phyloP scores from a whole-genome alignment of 2,329 filamentous ascomycete species.

The Arthroderma sp. region DNA sequence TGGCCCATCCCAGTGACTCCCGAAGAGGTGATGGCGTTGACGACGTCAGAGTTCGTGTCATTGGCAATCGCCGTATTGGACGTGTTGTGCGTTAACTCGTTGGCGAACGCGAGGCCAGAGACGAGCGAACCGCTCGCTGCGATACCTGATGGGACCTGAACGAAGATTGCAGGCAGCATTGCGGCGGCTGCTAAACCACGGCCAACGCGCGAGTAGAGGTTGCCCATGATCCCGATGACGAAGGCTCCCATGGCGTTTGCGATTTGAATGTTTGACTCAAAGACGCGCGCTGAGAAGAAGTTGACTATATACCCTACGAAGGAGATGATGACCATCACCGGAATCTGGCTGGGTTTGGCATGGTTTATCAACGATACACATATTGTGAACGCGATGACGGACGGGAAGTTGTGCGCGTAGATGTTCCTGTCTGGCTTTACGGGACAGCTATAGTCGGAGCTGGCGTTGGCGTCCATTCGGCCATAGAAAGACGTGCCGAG shows the following conservation, averaged over 20 bases:
- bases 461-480: conserved; percentile 43
- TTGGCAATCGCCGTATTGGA: background rate
- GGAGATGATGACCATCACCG: conserved; percentile 62
- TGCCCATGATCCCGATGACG: conserved; percentile 62
- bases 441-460: conserved; percentile 34
- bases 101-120: conserved; percentile 42
- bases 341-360: conserved; percentile 64
- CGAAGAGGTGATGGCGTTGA: conserved; percentile 9
- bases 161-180: conserved; percentile 76
- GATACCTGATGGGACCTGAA: conserved; percentile 48
- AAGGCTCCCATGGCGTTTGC: conserved; percentile 67
- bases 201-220: conserved; percentile 57
- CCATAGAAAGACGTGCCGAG: conserved; percentile 53
- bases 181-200: conserved; percentile 73
- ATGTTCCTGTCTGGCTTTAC: conserved; percentile 33
- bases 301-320: conserved; percentile 63
- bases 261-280: conserved; percentile 58
- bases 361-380: conserved; percentile 70
- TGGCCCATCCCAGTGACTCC: background rate
- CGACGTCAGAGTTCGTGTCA: background rate
- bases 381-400: conserved; percentile 60
- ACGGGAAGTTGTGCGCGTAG: conserved; percentile 48
- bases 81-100: conserved; percentile 36
- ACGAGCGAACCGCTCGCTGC: conserved; percentile 46
- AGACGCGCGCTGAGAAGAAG: conserved; percentile 55